A percentile compares a stretch with the other conserved stretches of the same genome.
These are phyloP conservation scores for Pythium volutum DNA, from an alignment of 352 stramenopile genomes.

Conservation along the genomic window DNA sequence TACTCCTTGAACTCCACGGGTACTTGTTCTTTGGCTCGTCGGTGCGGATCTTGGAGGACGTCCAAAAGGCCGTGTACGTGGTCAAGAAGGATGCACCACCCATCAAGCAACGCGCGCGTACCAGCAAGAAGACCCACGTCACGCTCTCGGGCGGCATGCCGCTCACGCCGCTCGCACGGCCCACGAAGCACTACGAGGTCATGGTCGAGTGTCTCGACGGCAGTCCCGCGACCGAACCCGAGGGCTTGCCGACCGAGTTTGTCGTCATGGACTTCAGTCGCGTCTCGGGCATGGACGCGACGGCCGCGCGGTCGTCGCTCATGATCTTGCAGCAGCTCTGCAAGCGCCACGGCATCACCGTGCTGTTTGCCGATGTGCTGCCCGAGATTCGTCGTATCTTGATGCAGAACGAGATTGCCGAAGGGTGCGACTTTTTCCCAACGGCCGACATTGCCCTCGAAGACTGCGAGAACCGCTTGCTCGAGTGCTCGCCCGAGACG, in stretches of 20 bases:
- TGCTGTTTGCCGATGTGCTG: conserved; percentile 69
- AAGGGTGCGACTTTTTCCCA: conserved; percentile 57
- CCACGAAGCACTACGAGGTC: conserved; percentile 33
- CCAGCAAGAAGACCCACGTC: conserved; percentile 12
- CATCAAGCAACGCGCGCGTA: conserved; percentile 4
- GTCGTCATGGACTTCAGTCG: conserved; percentile 89
- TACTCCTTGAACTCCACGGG: conserved; percentile 77
- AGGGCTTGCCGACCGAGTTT: conserved; percentile 71
- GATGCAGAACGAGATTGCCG: conserved; percentile 71
- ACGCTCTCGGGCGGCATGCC: conserved; percentile 30
- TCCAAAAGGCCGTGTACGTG: conserved; percentile 73
- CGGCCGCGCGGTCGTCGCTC: conserved; percentile 73
- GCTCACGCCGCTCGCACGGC: conserved; percentile 44
- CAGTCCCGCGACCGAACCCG: conserved; percentile 38
- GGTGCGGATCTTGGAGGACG: conserved; percentile 78
- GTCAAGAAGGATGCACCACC: conserved; percentile 33
- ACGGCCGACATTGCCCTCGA: conserved; percentile 75
- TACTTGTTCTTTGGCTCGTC: conserved; percentile 87
- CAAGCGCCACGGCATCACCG: conserved; percentile 59
- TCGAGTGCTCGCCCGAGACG: conserved; percentile 24
- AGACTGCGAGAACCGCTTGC: conserved; percentile 69
- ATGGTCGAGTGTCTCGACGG: conserved; percentile 72
- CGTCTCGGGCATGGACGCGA: conserved; percentile 88
- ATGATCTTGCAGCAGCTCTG: conserved; percentile 84
- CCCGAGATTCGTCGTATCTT: conserved; percentile 66